Percentiles rank a stretch among this genome's conserved stretches.
Conservation (phyloP, 306 rosid species). For the Lupinus albus region DNA sequence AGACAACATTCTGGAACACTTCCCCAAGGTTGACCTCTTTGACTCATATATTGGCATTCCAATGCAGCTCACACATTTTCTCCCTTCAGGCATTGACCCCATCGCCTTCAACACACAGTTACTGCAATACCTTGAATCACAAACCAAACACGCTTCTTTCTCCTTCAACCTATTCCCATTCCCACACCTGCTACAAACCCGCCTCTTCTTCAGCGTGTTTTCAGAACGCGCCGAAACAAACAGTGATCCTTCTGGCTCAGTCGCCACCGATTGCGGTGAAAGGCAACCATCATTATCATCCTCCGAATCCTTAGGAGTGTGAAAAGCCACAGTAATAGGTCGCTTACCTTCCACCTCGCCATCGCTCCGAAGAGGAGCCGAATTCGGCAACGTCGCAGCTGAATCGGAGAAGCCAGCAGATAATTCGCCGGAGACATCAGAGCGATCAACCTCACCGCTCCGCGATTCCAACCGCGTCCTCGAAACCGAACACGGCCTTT, state of each 20-base stretch:
- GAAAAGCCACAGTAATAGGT: constrained; percentile 60
- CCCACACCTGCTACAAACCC: constrained; percentile 73
- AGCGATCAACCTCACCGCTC: constrained; percentile 46
- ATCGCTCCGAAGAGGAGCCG: constrained; percentile 27
- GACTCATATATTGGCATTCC: constrained; percentile 73
- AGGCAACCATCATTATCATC: constrained; percentile 53
- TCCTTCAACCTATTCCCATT: constrained; percentile 74
- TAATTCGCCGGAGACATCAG: constrained; percentile 47
- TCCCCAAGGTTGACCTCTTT: constrained; percentile 67
- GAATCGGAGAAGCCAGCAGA: not conserved
- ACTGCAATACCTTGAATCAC: constrained; percentile 73
- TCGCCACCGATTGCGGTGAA: constrained; percentile 62
- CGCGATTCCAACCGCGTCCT: constrained; percentile 51
- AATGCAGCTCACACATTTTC: constrained; percentile 86
- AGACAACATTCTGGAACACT: constrained; percentile 70
- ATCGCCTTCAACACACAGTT: constrained; percentile 82
- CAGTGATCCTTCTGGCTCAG: constrained; percentile 63
- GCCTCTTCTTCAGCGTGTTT: constrained; percentile 45
- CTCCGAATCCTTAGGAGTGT: constrained; percentile 65
- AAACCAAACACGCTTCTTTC: constrained; percentile 79
- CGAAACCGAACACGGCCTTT: constrained; percentile 56
- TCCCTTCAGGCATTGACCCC: constrained; percentile 97
- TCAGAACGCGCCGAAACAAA: not conserved
- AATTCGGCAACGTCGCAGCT: constrained; percentile 20
- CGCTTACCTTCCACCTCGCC: constrained; percentile 43